Evolutionary conservation across 179 eudicot genomes (phyloP).

Genomic region (Silene noctiflora): DNA sequence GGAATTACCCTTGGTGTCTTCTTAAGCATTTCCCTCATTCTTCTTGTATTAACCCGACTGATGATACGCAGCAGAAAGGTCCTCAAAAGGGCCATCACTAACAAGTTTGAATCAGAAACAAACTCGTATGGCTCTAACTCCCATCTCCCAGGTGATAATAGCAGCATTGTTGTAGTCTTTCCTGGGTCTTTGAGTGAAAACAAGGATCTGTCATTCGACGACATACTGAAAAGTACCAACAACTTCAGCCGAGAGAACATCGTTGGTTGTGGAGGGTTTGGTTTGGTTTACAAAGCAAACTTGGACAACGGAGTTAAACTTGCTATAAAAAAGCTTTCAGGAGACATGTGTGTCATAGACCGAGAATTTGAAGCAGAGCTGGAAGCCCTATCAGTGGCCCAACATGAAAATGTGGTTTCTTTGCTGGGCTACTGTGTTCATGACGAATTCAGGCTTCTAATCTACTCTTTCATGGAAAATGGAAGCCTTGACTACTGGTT

Average conservation of each 20-base stretch:
- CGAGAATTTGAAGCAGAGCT: conserved; percentile 88
- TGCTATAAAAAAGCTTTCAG: conserved; percentile 78
- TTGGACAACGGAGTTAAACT: conserved; percentile 55
- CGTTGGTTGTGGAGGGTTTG: conserved; percentile 90
- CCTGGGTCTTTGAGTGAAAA: conserved; percentile 43
- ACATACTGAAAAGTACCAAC: conserved; percentile 73
- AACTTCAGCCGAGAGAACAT: conserved; percentile 76
- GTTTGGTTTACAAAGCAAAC: conserved; percentile 80
- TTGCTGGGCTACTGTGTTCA: conserved; percentile 80
- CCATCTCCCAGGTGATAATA: conserved; percentile 38
- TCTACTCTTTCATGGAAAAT: conserved; percentile 85
- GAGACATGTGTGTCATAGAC: conserved; percentile 82
- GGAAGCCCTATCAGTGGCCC: conserved; percentile 72
- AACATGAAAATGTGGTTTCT: conserved; percentile 70
- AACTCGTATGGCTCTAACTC: conserved; percentile 47
- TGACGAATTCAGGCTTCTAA: conserved; percentile 57
- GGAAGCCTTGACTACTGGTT: conserved; percentile 93
- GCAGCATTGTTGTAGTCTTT: conserved; percentile 56
- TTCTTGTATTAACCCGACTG: conserved; percentile 42
- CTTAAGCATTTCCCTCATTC: conserved; percentile 48
- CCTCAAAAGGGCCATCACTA: conserved; percentile 43
- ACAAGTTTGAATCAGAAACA: conserved; percentile 37
- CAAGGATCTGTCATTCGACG: conserved; percentile 59
- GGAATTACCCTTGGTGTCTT: conserved; percentile 60
- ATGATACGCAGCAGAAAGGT: conserved; percentile 57